Base-by-base conservation (phyloP, 2,329 filamentous ascomycete genomes). In the Penicillium decumbens region DNA sequence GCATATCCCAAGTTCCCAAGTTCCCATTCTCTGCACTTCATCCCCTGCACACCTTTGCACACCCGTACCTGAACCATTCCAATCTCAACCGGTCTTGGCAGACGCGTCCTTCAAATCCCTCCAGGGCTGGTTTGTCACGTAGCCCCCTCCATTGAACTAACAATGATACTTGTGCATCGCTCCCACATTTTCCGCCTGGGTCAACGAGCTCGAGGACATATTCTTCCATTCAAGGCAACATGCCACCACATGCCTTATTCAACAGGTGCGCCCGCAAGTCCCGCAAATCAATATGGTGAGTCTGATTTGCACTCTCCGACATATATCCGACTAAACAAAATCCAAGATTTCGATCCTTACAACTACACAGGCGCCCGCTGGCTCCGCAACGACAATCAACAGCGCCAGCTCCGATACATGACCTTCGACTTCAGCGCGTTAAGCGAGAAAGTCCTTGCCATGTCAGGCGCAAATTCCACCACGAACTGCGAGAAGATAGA, bases 401-500 rank as follows among this genome's bases (percentile, higher is more conserved):
- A 76, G 54, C 66, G 60, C 38, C 49, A 65, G 18, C 56, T 66
- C 15, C 72, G 72, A 10, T 60, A 61, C 15, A 62, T 77, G 37
- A 6, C 55, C 5, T 76, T 77, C 50, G 59, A 75, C 51, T 73
- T 75, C 47, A 50, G 63, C 20, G 65, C 65, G 25, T 67, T 76
- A 33, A 68, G 68, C 55, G 50, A 60, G 35, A 68, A 55, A 44
- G 63, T 70, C 10, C 50, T 75, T 29, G 60, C 65, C 39, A 54
- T 72, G 52, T 68, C 68, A 32, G 65, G 61, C 35, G 69, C 72
- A 33, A 61, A 30, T 10, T 55, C 54, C 8, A 63, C 77, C 35
- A 50, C 49, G 45, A 58, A 48, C 13, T 75, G 60, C 50, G 61
- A 69, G 43, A 77, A 77, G 59, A 64, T 67, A 42, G 74, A 77